A percentile compares a stretch with the other conserved stretches of the same genome.
Evolutionary conservation across 2,329 filamentous ascomycete genomes (phyloP).

Genomic region (Phyllosticta citriasiana): DNA sequence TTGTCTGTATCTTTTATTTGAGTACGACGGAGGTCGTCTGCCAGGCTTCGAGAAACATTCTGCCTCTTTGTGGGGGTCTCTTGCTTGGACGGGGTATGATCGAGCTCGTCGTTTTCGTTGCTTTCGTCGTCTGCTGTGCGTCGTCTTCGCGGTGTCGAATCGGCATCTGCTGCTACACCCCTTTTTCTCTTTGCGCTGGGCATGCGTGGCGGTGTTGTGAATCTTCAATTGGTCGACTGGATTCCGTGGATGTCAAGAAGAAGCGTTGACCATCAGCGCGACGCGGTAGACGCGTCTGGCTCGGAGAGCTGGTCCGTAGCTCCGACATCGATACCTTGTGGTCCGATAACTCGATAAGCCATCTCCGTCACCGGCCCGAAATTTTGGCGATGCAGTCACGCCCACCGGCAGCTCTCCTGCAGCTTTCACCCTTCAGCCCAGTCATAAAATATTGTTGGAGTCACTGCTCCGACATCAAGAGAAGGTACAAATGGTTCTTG

Average conservation of each 20-base stretch:
- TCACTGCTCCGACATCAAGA: constrained; percentile 1
- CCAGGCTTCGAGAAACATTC: constrained; percentile 13
- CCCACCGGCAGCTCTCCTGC: neutral
- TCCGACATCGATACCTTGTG: constrained; percentile 1
- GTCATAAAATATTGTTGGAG: constrained; percentile 1
- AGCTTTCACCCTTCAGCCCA: neutral
- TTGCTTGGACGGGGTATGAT: constrained; percentile 2
- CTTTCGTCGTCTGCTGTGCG: neutral
- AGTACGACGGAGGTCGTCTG: constrained; percentile 4
- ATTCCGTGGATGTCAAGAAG: neutral
- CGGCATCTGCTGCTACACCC: neutral
- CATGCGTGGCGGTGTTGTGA: neutral
- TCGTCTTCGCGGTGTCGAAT: constrained; percentile 6
- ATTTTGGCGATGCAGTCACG: neutral
- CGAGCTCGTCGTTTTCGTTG: constrained; percentile 6
- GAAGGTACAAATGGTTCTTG: neutral
- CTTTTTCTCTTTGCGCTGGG: constrained; percentile 9
- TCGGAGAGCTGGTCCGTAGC: neutral
- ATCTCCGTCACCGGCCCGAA: neutral
- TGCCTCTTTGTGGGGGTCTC: neutral
- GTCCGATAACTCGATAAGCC: constrained; percentile 8
- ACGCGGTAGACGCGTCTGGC: constrained; percentile 5
- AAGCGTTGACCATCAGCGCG: constrained; percentile 3
- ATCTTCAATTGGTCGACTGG: neutral
- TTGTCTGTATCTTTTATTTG: constrained; percentile 20